Conservation (phyloP, 148 eudicot genomes). For the Chenopodium berlandieri region DNA sequence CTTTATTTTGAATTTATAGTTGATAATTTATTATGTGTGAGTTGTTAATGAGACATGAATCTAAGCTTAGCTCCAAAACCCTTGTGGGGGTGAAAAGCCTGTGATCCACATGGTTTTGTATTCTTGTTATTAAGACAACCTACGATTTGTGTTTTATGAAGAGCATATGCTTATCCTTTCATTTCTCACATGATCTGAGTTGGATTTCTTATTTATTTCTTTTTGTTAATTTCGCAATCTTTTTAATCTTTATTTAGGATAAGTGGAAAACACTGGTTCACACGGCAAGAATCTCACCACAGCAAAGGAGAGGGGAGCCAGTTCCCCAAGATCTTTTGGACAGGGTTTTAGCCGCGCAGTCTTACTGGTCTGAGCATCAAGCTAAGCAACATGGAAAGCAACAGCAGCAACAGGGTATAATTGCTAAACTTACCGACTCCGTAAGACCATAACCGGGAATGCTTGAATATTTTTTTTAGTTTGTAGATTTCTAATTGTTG, state of each 20-base stretch:
- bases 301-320: slow-evolving; percentile 96
- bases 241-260: slow-evolving; percentile 49
- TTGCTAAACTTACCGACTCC: slow-evolving; percentile 28
- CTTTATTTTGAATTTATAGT: not conserved
- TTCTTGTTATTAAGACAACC: slow-evolving; percentile 17
- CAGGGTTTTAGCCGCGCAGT: slow-evolving; percentile 79
- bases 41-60: slow-evolving; percentile 37
- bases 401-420: slow-evolving; percentile 19
- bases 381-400: slow-evolving; percentile 71
- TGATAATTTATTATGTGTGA: slow-evolving; percentile 21
- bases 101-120: slow-evolving; percentile 36
- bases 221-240: not conserved
- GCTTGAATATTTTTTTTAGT: slow-evolving; percentile 20
- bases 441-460: not conserved
- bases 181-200: slow-evolving; percentile 37
- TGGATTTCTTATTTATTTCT: slow-evolving; percentile 13
- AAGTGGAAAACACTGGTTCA: slow-evolving; percentile 99
- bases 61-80: slow-evolving; percentile 31
- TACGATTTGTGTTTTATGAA: slow-evolving; percentile 27
- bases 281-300: slow-evolving; percentile 94
- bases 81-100: slow-evolving; percentile 20
- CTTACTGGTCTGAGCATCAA: slow-evolving; percentile 89
- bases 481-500: slow-evolving; percentile 31
- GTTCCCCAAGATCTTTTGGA: slow-evolving; percentile 92
- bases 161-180: slow-evolving; percentile 25